These are phyloP conservation scores for Vaccinium vitisidaea DNA, from an alignment of 148 eudicot genomes.

Conservation along the genomic window DNA sequence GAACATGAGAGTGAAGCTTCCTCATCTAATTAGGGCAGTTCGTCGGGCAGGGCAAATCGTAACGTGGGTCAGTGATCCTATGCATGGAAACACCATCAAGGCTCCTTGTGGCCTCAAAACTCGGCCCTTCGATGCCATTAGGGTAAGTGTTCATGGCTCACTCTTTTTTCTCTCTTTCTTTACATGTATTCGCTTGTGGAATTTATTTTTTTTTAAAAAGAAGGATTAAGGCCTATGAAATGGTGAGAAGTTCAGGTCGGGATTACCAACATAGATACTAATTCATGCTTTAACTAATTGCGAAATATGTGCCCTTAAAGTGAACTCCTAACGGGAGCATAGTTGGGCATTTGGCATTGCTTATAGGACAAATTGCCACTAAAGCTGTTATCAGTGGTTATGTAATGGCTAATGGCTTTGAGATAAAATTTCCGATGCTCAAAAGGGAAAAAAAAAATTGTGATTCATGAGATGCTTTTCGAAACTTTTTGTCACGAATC, in stretches of 20 bases:
- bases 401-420: not conserved
- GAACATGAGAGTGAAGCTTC: constrained; percentile 98
- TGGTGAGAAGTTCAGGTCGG: not conserved
- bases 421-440: not conserved
- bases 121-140: constrained; percentile 88
- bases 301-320: not conserved
- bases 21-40: constrained; percentile 90
- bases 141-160: constrained; percentile 39
- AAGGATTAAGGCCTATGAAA: not conserved
- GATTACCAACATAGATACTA: not conserved
- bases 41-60: constrained; percentile 88
- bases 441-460: not conserved
- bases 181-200: not conserved
- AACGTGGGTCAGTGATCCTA: constrained; percentile 95
- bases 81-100: constrained; percentile 93
- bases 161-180: not conserved
- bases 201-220: no score
- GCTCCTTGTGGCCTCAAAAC: constrained; percentile 96
- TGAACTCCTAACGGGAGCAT: not conserved
- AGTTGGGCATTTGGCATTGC: not conserved
- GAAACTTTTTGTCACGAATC: not conserved
- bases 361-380: not conserved
- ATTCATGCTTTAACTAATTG: not conserved
- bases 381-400: not conserved
- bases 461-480: not conserved